Evolutionary conservation across 495 filamentous ascomycete genomes (phyloP).

Genomic region (Aspergillus saccharolyticus): DNA sequence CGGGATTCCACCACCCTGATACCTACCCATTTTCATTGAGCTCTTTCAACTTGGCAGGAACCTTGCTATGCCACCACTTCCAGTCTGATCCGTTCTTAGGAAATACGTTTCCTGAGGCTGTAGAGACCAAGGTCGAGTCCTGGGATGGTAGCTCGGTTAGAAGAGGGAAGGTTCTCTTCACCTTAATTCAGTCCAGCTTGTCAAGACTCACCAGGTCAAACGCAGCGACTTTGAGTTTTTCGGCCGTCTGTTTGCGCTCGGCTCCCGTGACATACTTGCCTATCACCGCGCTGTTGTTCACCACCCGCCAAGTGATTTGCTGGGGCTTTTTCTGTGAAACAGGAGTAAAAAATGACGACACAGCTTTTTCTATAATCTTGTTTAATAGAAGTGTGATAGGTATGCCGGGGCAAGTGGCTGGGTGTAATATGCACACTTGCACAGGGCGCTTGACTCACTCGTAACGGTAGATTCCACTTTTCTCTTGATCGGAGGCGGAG

Average conservation of each 20-base stretch:
- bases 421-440: no score
- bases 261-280: slow-evolving; percentile 58
- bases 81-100: slow-evolving; percentile 69
- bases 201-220: slow-evolving; percentile 75
- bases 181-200: background rate
- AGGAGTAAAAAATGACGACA: slow-evolving; percentile 86
- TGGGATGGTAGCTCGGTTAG: slow-evolving; percentile 25
- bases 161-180: background rate
- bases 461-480: slow-evolving; percentile 70
- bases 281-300: slow-evolving; percentile 68
- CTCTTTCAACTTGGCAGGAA: slow-evolving; percentile 59
- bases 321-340: slow-evolving; percentile 79
- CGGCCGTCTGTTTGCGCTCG: slow-evolving; percentile 12
- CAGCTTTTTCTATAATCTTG: slow-evolving; percentile 50
- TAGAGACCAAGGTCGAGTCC: slow-evolving; percentile 84
- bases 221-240: slow-evolving; percentile 65
- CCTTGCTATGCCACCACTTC: slow-evolving; percentile 85
- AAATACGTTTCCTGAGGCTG: slow-evolving; percentile 75
- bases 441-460: slow-evolving; percentile 49
- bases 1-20: background rate
- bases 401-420: background rate
- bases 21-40: slow-evolving; percentile 68
- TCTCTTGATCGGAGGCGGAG: slow-evolving; percentile 44
- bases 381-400: background rate
- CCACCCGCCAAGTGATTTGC: slow-evolving; percentile 64